Evolutionary conservation across 73 alveolate species (phyloP), one percentile per base, ranked within the genome.

Genomic region (Paramecium tetraurelia): DNA sequence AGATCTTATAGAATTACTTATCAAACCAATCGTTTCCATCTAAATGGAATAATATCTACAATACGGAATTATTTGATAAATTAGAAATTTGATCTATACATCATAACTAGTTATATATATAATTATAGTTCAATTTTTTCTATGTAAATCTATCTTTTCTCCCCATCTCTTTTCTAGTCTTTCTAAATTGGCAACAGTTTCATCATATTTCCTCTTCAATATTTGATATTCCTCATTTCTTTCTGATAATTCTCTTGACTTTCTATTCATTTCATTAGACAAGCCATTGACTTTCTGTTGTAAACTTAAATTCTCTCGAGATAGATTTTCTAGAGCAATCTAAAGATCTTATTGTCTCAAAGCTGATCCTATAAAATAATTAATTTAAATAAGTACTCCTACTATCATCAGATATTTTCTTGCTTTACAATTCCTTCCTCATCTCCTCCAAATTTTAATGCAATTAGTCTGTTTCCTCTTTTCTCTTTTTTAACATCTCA

Each of bases 81-180:
- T 63, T 63, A 63, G 84, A 63, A 33, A 63, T 63, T 63, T 63
- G 84, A 63, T 63, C 3, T 14, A 53, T 63, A 9, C 12, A 63
- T 63, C 41, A 63, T 63, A 63, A 63, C 84, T 63, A 63, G 84
- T 63, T 22, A 63, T 63, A 53, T 18, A 50, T 27, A 40, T 53
- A 18, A 53, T 63, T 27, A 63, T 63, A 31, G n/a, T 44, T 80
- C 90, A 80, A 41, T 44, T 43, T 43, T 80, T 80, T 48, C 90
- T 80, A 24, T 80, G 90, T 80, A 38, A 48, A 80, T 80, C 90
- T 43, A 80, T 80, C 22, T 80, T 80, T 29, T 80, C 90, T 7
- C 76, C 90, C 90, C 90, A 80, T 80, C 90, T 80, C 5, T 46
- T 80, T 16, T 80, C 90, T n/a, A 80, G 29, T 48, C 90, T 80